phyloP scores from a whole-genome alignment of 192 early-diverging fungal species.

The Backusella tarrabulga region DNA sequence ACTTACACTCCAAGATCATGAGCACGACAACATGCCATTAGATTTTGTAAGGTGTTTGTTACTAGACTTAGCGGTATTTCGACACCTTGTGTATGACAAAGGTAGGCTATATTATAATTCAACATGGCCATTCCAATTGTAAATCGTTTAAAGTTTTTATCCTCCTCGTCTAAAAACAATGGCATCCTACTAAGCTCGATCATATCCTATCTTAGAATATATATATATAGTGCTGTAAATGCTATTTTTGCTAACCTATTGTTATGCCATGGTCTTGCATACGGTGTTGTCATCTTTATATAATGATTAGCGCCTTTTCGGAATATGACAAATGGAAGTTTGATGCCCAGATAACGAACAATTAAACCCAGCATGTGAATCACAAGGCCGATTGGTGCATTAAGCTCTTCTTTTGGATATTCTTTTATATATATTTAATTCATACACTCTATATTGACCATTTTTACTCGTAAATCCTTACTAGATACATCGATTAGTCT shows the following conservation, averaged over 20 bases:
- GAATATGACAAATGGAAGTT: conserved; percentile 46
- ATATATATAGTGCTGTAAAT: too few species aligned
- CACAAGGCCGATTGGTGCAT: conserved; percentile 53
- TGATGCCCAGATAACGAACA: conserved; percentile 54
- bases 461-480: neutral
- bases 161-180: conserved; percentile 40
- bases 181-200: conserved; percentile 32
- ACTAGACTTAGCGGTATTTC: conserved; percentile 44
- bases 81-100: conserved; percentile 56
- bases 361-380: conserved; percentile 51
- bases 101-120: conserved; percentile 58
- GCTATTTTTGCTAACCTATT: neutral
- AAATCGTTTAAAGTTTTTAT: conserved; percentile 42
- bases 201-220: too few species aligned
- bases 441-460: neutral
- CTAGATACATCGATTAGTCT: conserved; percentile 28
- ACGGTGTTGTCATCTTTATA: neutral
- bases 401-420: conserved; percentile 47
- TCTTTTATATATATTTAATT: conserved; percentile 7
- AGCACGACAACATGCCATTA: conserved; percentile 47
- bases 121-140: conserved; percentile 49
- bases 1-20: conserved; percentile 48
- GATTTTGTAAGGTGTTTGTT: conserved; percentile 48
- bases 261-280: neutral
- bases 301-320: conserved; percentile 13